phyloP scores from a whole-genome alignment of 2,329 filamentous ascomycete species.

The Trichoderma afroharzianum region DNA sequence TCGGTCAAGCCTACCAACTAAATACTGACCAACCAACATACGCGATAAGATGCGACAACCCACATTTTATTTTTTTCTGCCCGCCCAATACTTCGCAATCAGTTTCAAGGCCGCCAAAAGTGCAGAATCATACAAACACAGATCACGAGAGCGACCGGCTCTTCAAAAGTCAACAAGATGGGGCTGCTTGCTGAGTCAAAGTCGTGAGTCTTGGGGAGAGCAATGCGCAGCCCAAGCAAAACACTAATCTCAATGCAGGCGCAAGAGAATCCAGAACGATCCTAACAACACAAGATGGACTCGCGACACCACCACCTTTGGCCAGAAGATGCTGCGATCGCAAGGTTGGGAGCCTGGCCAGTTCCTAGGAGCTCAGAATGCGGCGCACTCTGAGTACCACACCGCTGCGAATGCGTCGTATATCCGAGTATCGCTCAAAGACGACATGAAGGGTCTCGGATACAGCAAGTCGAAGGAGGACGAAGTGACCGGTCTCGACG shows the following conservation, averaged over 20 bases:
- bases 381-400: conserved; percentile 70
- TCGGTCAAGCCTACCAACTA: not conserved
- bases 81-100: conserved; percentile 16
- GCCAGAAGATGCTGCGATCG: conserved; percentile 80
- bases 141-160: not conserved
- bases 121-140: not conserved
- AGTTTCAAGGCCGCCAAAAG: not conserved
- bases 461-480: conserved; percentile 73
- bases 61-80: conserved; percentile 35
- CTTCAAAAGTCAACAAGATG: conserved; percentile 24
- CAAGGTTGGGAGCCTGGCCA: conserved; percentile 90
- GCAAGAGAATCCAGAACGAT: conserved; percentile 75
- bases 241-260: conserved; percentile 27
- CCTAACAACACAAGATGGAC: conserved; percentile 96
- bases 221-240: not conserved
- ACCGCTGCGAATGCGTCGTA: conserved; percentile 79
- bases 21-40: conserved; percentile 24
- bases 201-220: conserved; percentile 26
- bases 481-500: conserved; percentile 79
- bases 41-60: conserved; percentile 29
- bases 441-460: conserved; percentile 86
- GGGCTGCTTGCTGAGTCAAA: conserved; percentile 36
- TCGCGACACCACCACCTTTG: conserved; percentile 75
- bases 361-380: conserved; percentile 73
- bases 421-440: conserved; percentile 80